phyloP scores from a whole-genome alignment of 441 rosid species.

The Capsella rubella region DNA sequence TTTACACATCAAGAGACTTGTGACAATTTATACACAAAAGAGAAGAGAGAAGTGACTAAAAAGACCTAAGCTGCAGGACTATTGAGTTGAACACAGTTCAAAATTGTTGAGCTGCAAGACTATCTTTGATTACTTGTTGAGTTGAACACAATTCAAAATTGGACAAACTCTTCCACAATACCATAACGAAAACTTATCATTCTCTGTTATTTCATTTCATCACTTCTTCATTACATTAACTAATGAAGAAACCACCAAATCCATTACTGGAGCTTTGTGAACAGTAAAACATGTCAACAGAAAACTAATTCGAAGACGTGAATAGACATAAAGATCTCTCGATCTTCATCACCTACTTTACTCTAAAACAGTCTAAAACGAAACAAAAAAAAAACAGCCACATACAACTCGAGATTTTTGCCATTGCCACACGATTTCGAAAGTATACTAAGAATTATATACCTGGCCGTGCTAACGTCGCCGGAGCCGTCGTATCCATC shows the following conservation, averaged over 20 bases:
- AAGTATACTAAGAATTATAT: neutral
- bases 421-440: neutral
- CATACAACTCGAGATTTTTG: neutral
- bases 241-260: neutral
- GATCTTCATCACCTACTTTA: neutral
- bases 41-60: too few species aligned
- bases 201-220: too few species aligned
- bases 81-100: too few species aligned
- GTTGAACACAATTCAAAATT: too few species aligned
- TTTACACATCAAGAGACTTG: neutral
- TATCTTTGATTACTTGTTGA: too few species aligned
- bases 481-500: slow-evolving; percentile 37
- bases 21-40: neutral
- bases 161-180: too few species aligned
- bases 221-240: too few species aligned
- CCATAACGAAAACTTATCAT: too few species aligned
- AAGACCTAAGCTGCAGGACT: too few species aligned
- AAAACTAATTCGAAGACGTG: neutral
- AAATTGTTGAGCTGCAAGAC: too few species aligned
- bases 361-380: neutral
- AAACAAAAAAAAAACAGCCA: neutral
- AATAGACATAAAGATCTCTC: neutral
- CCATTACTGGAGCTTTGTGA: neutral
- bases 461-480: slow-evolving; percentile 36
- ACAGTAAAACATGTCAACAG: neutral